Evolutionary conservation across 345 rosid species (phyloP).

Genomic region (Gossypium ekmanianum): DNA sequence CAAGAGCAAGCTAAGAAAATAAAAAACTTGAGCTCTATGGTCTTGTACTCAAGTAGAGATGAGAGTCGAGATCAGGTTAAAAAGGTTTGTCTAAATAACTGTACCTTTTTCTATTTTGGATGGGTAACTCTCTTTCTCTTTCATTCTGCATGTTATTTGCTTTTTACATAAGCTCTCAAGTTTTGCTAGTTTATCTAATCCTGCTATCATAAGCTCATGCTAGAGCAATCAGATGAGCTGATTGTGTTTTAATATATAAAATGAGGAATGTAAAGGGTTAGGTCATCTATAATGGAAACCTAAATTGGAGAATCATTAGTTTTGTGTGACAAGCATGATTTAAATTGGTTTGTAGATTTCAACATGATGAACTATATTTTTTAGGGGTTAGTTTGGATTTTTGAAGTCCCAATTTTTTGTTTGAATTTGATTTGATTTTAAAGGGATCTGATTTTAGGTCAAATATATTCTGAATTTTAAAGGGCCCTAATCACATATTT

Average conservation of each 20-base stretch:
- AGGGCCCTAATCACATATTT: background rate
- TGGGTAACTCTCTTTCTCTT: background rate
- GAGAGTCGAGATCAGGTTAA: conserved; percentile 54
- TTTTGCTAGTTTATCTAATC: background rate
- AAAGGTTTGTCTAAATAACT: conserved; percentile 48
- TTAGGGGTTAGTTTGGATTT: background rate
- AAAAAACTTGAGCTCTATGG: conserved; percentile 85
- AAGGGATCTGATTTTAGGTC: background rate
- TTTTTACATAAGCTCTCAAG: background rate
- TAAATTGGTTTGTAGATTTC: background rate
- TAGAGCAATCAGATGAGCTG: conserved; percentile 1
- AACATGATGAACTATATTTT: background rate
- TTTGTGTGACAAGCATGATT: background rate
- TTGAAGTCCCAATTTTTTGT: background rate
- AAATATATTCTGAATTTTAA: background rate
- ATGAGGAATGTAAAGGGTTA: background rate
- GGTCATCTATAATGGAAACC: background rate
- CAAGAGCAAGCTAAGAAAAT: conserved; percentile 93
- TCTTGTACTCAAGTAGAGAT: conserved; percentile 70
- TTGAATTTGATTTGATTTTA: background rate
- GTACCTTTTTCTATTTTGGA: background rate
- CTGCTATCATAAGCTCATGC: background rate
- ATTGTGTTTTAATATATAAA: background rate
- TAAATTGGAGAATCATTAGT: background rate
- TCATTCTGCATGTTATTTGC: background rate